Evolutionary conservation across 805 yeast species (phyloP).

Genomic region (Lipomyces oligophaga): DNA sequence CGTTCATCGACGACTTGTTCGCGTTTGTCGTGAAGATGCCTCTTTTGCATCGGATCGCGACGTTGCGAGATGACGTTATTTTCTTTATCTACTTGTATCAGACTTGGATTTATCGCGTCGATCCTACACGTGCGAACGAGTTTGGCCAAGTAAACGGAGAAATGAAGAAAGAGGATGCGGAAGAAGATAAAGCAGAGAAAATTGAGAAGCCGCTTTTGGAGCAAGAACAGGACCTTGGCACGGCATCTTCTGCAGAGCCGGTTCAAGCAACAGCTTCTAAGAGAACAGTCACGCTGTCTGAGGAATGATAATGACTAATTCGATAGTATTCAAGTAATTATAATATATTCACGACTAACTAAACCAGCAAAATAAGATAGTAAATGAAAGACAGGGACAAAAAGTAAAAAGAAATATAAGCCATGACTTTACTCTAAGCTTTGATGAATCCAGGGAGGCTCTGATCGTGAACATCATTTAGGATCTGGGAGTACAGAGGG

Average conservation of each 20-base stretch:
- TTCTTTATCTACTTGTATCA: conserved; percentile 43
- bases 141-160: conserved; percentile 37
- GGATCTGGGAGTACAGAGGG: conserved; percentile 26
- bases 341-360: too few species aligned
- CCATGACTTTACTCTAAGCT: neutral
- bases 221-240: too few species aligned
- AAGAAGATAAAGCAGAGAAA: conserved; percentile 4
- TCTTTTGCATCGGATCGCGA: conserved; percentile 42
- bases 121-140: conserved; percentile 41
- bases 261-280: too few species aligned
- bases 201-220: conserved; percentile 3
- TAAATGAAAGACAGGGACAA: neutral
- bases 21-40: conserved; percentile 46
- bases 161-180: neutral
- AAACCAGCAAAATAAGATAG: conserved; percentile 36
- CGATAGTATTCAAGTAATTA: too few species aligned
- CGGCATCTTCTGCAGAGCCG: too few species aligned
- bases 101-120: conserved; percentile 43
- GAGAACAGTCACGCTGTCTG: too few species aligned
- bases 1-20: conserved; percentile 43
- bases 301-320: too few species aligned
- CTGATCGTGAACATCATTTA: conserved; percentile 9
- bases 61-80: conserved; percentile 43
- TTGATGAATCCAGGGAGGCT: conserved; percentile 1
- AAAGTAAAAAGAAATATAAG: conserved; percentile 3